Evolutionary conservation across 805 yeast genomes (phyloP), one percentile per base, ranked within the genome.

Genomic region (Clavispora santaluciae): DNA sequence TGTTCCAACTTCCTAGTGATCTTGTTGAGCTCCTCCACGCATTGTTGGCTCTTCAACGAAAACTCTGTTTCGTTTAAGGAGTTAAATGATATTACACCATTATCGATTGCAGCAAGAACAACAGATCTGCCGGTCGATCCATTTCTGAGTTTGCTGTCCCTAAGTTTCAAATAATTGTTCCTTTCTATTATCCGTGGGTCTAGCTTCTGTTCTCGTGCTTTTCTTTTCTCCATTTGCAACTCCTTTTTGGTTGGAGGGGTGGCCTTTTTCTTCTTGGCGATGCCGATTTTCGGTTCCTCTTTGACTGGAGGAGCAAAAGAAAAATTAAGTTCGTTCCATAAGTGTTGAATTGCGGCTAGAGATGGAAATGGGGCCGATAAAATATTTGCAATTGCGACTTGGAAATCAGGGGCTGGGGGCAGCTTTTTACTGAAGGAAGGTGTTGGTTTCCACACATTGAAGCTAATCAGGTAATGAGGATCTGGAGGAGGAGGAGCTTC

Each of bases 371-470:
- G 57, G 18, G 54, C 39, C 2, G 60, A 57, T 9, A 64, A 65
- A 3, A 76, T 70, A 43, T 79, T 75, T 12, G 78, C 70, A 0
- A 87, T 77, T 2, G 76, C 70, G 1, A 91, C 61, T 50, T 82
- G 87, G 56, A 76, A 90, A 57, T 90, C 90, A 1, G 96, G 95
- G 2, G 54, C 35, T 0, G 83, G 79, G 1, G 95, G 95, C 17
- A 56, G 52, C 24, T 78, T 79, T 51, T 88, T 88, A 43, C 80
- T 81, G 64, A 85, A 90, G 3, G 67, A 61, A 0, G 85, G 72
- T 2, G 72, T 66, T 2, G 98, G 97, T 57, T 86, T 88, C 96
- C 96, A 90, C 3, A 86, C 85, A 52, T 83, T 72, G 51, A 70
- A 89, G 0, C 76, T 66, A 3, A 83, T 62, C 5, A 55, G 41